Conservation (phyloP, 257 asterid species). For the Avicennia marina region DNA sequence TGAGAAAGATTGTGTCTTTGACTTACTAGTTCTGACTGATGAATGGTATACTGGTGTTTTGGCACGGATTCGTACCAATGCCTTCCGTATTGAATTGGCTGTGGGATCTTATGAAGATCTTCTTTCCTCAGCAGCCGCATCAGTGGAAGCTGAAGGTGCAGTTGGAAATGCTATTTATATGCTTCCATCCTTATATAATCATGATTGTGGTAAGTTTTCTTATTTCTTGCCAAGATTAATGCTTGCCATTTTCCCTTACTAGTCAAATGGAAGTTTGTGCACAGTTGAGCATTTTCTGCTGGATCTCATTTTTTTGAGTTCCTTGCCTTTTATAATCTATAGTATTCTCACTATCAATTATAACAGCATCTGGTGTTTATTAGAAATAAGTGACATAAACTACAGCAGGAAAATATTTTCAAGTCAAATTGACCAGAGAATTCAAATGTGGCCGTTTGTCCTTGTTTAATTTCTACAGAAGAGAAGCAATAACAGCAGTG, state of each 20-base stretch:
- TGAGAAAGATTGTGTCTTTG: constrained; percentile 28
- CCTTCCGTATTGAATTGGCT: constrained; percentile 77
- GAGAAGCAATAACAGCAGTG: constrained; percentile 12
- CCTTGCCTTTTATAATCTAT: neutral
- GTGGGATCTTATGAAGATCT: constrained; percentile 70
- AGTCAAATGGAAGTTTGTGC: neutral
- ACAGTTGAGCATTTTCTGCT: neutral
- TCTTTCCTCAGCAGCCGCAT: constrained; percentile 70
- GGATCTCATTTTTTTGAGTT: neutral
- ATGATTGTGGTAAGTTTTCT: constrained; percentile 67
- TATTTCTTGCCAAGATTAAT: constrained; percentile 14
- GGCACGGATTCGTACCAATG: constrained; percentile 81
- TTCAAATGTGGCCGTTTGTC: no score
- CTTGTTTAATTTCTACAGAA: neutral
- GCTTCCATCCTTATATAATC: constrained; percentile 87
- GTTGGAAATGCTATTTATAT: constrained; percentile 83
- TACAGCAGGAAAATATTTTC: no score
- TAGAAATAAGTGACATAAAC: no score
- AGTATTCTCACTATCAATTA: neutral
- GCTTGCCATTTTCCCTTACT: constrained; percentile 6
- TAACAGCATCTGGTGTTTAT: no score
- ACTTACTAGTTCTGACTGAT: constrained; percentile 71
- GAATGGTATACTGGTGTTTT: constrained; percentile 68
- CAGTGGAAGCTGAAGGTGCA: constrained; percentile 71
- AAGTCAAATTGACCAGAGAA: no score